Evolutionary conservation across 768 basidiomycete species (phyloP), one percentile per base, ranked within the genome.

Genomic region (Cystofilobasidium macerans): DNA sequence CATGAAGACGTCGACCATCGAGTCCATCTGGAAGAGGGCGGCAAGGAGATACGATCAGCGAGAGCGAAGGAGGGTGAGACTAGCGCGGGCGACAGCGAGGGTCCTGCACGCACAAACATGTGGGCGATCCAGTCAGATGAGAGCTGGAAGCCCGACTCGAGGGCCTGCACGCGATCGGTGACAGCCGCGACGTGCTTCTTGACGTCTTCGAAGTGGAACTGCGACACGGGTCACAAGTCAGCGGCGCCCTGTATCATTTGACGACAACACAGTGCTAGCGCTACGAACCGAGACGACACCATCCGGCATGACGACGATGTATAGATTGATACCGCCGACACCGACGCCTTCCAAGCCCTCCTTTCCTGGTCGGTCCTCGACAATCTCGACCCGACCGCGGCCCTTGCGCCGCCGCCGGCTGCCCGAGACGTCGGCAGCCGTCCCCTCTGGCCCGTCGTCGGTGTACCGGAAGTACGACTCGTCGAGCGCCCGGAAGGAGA

Each of bases 51-150:
- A 6, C 26, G n/a, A 40, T 64, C 30, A 57, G 56, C 22, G 35
- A 28, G 40, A 11, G 28, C 24, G 28, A 7, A 38, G 14, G 14
- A 8, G 36, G 9, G 38, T 40, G 13, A 48, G n/a, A n/a, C n/a
- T n/a, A 47, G 30, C 61, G 30, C 26, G 9, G 26, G 45, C 12
- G n/a, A 16, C n/a, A 26, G 35, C 12, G 11, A 32, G 53, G 38
- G 18, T 20, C 32, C 1, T 45, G 53, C 16, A 43, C 32, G 14
- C 22, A 65, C 64, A 28, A 38, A 65, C 64, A 56, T 95, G 75
- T 97, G 91, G 0, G 89, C 90, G 69, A 97, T 88, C 89, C 90
- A 94, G 73, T 92, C 92, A 60, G 88, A 85, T 6, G 87, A 85
- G 79, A 86, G 85, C 67, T 81, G 83, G 16, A 82, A 78, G 24